Evolutionary conservation across 805 yeast genomes (phyloP).

Genomic region (Dipodascus geniculatus): DNA sequence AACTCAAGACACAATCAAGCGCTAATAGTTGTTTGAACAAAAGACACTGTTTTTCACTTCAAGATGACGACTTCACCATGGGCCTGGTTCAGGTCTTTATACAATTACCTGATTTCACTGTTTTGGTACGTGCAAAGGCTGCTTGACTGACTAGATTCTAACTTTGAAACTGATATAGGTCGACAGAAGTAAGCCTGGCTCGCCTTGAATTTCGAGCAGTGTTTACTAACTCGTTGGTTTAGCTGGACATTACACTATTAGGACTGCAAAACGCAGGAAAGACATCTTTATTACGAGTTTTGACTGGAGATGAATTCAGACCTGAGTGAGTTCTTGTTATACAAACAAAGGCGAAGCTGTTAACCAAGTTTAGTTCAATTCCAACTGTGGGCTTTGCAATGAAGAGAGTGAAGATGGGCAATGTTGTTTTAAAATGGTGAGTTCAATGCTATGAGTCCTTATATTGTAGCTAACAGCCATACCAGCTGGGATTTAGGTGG

Average conservation of each 20-base stretch:
- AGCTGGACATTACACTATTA: constrained; percentile 26
- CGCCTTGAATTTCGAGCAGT: neutral
- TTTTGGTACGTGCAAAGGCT: constrained; percentile 18
- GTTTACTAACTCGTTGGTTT: constrained; percentile 2
- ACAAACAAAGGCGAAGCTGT: constrained; percentile 13
- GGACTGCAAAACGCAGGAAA: constrained; percentile 31
- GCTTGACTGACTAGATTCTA: neutral
- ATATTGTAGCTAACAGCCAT: neutral
- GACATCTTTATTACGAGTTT: constrained; percentile 24
- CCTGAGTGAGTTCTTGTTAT: constrained; percentile 7
- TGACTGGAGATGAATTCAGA: constrained; percentile 17
- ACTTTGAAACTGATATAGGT: constrained; percentile 21
- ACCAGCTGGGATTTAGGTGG: constrained; percentile 30
- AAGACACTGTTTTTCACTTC: neutral
- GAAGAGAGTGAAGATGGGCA: constrained; percentile 25
- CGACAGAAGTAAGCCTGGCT: neutral
- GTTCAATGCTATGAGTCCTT: constrained; percentile 3
- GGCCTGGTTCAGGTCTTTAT: constrained; percentile 17
- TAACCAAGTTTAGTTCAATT: constrained; percentile 19
- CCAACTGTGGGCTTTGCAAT: constrained; percentile 31
- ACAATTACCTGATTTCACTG: constrained; percentile 23
- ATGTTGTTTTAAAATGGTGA: constrained; percentile 27
- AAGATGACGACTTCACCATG: constrained; percentile 7
- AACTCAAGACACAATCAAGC: no score
- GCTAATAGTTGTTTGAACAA: no score